Percentiles rank a stretch among this genome's conserved stretches.
These are phyloP conservation scores for Capsaspora owczarzaki DNA, from an alignment of 78 protist genomes.

Conservation along the genomic window DNA sequence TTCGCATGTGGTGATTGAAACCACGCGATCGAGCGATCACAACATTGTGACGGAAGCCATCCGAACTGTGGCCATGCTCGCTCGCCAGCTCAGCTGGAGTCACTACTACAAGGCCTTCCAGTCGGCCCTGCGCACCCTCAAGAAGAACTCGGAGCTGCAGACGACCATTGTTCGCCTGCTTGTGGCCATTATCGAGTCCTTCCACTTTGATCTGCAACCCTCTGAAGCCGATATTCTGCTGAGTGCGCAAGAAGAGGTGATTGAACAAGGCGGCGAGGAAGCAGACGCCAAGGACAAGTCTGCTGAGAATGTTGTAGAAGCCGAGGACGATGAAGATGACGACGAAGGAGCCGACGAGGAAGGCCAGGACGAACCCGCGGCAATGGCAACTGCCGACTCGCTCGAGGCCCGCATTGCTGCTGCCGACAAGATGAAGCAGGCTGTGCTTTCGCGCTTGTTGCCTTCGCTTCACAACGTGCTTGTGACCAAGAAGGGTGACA, in stretches of 20 bases:
- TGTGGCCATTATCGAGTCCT: neutral
- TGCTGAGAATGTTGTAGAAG: neutral
- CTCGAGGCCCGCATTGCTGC: no score
- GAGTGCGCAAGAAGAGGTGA: neutral
- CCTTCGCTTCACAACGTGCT: no score
- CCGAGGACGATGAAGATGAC: neutral
- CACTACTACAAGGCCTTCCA: neutral
- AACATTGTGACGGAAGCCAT: conserved; percentile 12
- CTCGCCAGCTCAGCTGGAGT: conserved; percentile 5
- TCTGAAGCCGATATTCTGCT: neutral
- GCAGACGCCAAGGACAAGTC: neutral
- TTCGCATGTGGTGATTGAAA: neutral
- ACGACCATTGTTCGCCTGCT: neutral
- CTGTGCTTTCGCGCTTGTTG: no score
- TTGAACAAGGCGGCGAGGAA: neutral
- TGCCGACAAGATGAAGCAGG: no score
- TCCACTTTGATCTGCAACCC: neutral
- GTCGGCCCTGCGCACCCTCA: neutral
- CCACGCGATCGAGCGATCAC: neutral
- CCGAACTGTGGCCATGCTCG: neutral
- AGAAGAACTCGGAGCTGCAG: no score
- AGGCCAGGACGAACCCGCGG: neutral
- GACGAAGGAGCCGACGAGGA: neutral
- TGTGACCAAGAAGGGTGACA: no score
- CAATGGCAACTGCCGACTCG: no score